Percentiles rank a stretch among this genome's conserved stretches.
Evolutionary conservation across 148 eudicot genomes (phyloP).

Genomic region (Agrostemma githago): DNA sequence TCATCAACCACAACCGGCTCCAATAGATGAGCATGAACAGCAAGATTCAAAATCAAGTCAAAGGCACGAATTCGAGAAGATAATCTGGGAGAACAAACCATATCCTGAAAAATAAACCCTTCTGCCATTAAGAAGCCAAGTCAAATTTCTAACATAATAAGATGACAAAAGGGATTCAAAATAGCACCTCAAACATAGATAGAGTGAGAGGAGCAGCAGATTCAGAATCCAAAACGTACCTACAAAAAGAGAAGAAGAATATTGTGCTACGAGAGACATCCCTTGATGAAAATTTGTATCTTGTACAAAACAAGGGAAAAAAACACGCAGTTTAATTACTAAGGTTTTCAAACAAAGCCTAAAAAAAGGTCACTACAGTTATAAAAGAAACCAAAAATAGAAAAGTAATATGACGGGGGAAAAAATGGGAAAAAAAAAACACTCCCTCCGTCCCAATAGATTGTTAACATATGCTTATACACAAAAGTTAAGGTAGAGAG

Average conservation of each 20-base stretch:
- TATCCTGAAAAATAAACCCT: constrained; percentile 23
- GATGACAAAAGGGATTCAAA: constrained; percentile 6
- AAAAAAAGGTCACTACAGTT: not conserved
- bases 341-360: not conserved
- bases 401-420: not conserved
- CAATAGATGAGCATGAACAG: constrained; percentile 93
- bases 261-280: not conserved
- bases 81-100: constrained; percentile 53
- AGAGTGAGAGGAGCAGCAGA: constrained; percentile 91
- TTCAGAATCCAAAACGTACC: constrained; percentile 83
- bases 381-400: not conserved
- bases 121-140: constrained; percentile 16
- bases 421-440: too few species aligned
- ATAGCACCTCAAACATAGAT: constrained; percentile 83
- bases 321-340: not conserved
- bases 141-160: not conserved
- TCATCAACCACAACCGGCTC: constrained; percentile 79
- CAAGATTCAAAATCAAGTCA: constrained; percentile 92
- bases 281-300: not conserved
- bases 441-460: too few species aligned
- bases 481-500: too few species aligned
- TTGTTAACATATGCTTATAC: too few species aligned
- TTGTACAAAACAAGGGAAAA: not conserved
- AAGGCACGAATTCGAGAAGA: constrained; percentile 80
- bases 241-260: constrained; percentile 30